Base-by-base conservation (phyloP, 371 early-diverging fungal species). In the Mucor velutinosus region DNA sequence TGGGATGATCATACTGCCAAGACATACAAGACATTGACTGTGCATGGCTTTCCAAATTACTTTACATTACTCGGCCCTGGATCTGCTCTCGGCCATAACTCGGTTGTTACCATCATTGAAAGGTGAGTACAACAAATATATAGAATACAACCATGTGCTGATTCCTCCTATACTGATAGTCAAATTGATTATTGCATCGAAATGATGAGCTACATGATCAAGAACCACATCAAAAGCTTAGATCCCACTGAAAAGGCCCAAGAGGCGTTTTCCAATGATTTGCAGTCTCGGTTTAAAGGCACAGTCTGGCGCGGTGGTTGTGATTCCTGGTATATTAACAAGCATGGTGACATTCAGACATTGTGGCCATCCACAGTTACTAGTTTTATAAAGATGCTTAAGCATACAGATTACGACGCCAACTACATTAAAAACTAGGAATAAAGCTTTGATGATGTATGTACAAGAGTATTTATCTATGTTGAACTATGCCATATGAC, bases 1-100 rank as follows among this genome's bases (percentile, higher is more conserved):
- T 74, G 69, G 75, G 64, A 70, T 23, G 58, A 70, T 7, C 56
- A 64, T 15, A 29, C 62, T 4, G 45, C 68, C 15, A 70, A 67
- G 37, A 70, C 78, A 1, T 82, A 80, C 62, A 67, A 70, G 30
- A 71, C 73, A 8, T 64, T 71, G 2, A 69, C 56, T 10, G 59
- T 75, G 12, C 60, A 66, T 47, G 74, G 70, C 6, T 82, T 80
- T 58, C 82, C 84, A 7, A 81, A 81, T 63, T 59, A 76, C 11
- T 84, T 77, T 60, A 19, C 71, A 12, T 21, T 77, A 43, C 65
- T 83, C 14, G 84, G 84, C 7, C 81, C 84, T 19, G 73, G 76
- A 53, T 66, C 75, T 53, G 80, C 65, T 4, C 45, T 78, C 1
- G 84, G 80, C 0, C 80, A 80, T 43, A 67, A 59, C 15, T 72